phyloP scores from a whole-genome alignment of 805 yeast species.

The Ogataea naganishii region DNA sequence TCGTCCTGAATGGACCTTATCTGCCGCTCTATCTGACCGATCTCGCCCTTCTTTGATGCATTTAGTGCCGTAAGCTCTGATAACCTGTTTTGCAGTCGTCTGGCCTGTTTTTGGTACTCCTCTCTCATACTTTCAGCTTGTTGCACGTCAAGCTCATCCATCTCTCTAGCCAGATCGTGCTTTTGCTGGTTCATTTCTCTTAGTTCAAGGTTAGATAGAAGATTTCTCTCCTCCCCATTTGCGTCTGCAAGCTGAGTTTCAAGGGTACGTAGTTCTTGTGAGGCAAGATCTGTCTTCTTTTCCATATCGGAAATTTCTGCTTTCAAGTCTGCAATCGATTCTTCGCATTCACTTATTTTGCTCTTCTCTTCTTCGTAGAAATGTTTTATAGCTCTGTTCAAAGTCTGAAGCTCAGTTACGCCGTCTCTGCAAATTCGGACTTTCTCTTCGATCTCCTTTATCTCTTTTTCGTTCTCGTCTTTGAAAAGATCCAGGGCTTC shows the following conservation, averaged over 20 bases:
- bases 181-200: constrained; percentile 34
- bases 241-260: constrained; percentile 45
- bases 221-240: constrained; percentile 49
- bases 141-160: constrained; percentile 38
- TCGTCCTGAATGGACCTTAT: constrained; percentile 47
- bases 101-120: constrained; percentile 51
- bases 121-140: constrained; percentile 56
- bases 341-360: neutral
- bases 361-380: neutral
- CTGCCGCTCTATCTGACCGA: constrained; percentile 74
- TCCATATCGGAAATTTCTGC: constrained; percentile 19
- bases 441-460: constrained; percentile 1
- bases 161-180: constrained; percentile 25
- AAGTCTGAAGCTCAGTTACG: too few species aligned
- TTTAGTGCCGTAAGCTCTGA: constrained; percentile 51
- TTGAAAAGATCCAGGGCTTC: constrained; percentile 1
- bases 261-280: constrained; percentile 15
- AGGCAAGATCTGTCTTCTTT: constrained; percentile 16
- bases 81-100: constrained; percentile 38
- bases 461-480: neutral
- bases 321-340: constrained; percentile 7
- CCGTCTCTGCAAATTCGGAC: neutral
- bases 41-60: constrained; percentile 79
- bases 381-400: neutral
- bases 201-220: constrained; percentile 57